Conservation (phyloP, 2,329 filamentous ascomycete species). For the Bimuria novae-zelandiae region DNA sequence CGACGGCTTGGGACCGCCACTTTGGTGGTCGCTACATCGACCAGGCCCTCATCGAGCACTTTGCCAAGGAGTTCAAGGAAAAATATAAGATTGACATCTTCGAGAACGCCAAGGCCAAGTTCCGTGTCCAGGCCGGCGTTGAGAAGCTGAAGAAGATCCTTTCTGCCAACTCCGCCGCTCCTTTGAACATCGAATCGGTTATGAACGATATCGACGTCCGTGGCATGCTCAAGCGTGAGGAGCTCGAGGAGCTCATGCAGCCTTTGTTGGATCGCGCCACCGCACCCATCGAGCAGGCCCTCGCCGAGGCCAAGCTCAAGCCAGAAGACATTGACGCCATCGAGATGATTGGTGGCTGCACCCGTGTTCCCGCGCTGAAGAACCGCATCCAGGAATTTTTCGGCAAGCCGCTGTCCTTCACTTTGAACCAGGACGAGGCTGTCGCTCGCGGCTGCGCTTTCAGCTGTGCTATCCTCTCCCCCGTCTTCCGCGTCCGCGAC, state of each 20-base stretch:
- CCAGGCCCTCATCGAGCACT: constrained; percentile 90
- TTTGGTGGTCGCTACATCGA: constrained; percentile 98
- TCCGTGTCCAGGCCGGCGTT: constrained; percentile 83
- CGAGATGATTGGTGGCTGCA: constrained; percentile 93
- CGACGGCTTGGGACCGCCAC: constrained; percentile 90
- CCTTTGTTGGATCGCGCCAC: constrained; percentile 77
- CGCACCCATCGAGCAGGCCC: constrained; percentile 81
- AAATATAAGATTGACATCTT: constrained; percentile 98
- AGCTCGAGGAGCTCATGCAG: constrained; percentile 88
- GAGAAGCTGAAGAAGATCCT: constrained; percentile 99
- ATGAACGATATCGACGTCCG: constrained; percentile 97
- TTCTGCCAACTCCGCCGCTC: constrained; percentile 90
- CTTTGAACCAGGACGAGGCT: constrained; percentile 97
- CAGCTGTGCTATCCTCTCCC: constrained; percentile 95
- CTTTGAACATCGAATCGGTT: constrained; percentile 94
- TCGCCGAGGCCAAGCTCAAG: constrained; percentile 90
- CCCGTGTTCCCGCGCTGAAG: constrained; percentile 92
- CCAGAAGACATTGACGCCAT: constrained; percentile 90
- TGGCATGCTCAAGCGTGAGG: constrained; percentile 87
- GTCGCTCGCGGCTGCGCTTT: constrained; percentile 95
- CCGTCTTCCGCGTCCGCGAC: constrained; percentile 97
- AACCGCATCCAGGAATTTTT: constrained; percentile 89
- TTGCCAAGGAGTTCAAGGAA: constrained; percentile 93
- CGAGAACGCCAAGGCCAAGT: constrained; percentile 84
- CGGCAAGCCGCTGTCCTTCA: constrained; percentile 90